Evolutionary conservation across 2,329 filamentous ascomycete genomes (phyloP).

Genomic region (Apiospora aurea): DNA sequence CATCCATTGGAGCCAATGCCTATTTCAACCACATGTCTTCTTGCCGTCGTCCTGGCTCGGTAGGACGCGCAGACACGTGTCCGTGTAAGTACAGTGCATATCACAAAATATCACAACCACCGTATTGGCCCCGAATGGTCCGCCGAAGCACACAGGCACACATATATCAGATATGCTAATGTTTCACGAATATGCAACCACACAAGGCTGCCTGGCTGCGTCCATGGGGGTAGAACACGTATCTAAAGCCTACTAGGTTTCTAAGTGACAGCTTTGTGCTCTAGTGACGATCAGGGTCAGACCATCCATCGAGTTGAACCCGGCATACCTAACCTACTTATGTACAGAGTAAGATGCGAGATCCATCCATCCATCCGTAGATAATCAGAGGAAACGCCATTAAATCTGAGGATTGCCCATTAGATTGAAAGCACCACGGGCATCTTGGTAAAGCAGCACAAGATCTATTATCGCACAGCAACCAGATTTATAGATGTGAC

Average conservation of each 20-base stretch:
- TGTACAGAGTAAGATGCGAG: neutral
- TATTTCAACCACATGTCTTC: conserved; percentile 4
- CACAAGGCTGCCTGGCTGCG: neutral
- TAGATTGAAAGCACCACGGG: neutral
- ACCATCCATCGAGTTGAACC: neutral
- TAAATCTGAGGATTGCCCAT: neutral
- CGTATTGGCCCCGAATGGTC: neutral
- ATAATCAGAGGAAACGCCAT: neutral
- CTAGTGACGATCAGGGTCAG: neutral
- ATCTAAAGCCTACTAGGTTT: neutral
- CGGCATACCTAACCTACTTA: neutral
- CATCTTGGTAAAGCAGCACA: neutral
- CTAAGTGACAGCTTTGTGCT: neutral
- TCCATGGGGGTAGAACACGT: neutral
- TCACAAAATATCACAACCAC: neutral
- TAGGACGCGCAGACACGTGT: neutral
- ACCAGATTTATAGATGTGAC: neutral
- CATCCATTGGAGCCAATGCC: neutral
- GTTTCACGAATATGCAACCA: neutral
- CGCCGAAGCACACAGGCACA: neutral
- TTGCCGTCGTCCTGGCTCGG: neutral
- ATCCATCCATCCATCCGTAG: neutral
- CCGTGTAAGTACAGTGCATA: neutral
- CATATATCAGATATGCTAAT: conserved; percentile 18
- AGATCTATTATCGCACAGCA: neutral